Conservation (phyloP, 2,329 filamentous ascomycete genomes). For the Onygenales sp. region DNA sequence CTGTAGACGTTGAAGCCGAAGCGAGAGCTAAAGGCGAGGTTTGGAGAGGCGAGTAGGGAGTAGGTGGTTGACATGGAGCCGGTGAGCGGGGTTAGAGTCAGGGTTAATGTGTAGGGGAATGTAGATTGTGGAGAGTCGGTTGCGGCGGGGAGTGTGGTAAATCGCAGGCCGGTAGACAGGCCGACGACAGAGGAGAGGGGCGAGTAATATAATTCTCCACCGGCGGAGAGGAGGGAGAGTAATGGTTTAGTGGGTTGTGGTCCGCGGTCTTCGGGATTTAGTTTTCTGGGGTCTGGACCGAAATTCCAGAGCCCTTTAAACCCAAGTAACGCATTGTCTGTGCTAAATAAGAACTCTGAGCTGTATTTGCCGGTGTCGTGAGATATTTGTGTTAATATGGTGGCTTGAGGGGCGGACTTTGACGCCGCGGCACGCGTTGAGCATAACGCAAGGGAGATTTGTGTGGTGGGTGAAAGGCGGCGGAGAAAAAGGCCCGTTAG, state of each 20-base stretch:
- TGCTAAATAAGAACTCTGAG: conserved; percentile 82
- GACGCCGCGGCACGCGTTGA: conserved; percentile 32
- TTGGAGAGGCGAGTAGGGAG: conserved; percentile 73
- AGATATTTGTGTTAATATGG: conserved; percentile 35
- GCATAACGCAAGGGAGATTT: conserved; percentile 61
- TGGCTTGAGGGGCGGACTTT: conserved; percentile 36
- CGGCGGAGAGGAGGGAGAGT: conserved; percentile 77
- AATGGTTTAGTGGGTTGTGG: conserved; percentile 41
- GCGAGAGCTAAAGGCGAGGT: conserved; percentile 75
- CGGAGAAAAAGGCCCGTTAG: conserved; percentile 79
- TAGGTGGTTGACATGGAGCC: conserved; percentile 88
- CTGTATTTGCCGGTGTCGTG: conserved; percentile 83
- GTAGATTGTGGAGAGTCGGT: conserved; percentile 46
- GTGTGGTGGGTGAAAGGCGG: conserved; percentile 64
- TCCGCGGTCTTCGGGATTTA: conserved; percentile 1
- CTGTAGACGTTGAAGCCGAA: conserved; percentile 98
- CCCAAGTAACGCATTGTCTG: conserved; percentile 82
- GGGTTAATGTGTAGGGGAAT: conserved; percentile 84
- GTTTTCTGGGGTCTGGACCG: conserved; percentile 51
- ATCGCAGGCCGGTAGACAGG: conserved; percentile 77
- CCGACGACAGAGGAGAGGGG: conserved; percentile 89
- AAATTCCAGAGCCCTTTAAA: conserved; percentile 91
- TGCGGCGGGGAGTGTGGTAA: conserved; percentile 67
- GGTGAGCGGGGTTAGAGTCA: conserved; percentile 90
- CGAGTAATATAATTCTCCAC: conserved; percentile 91